A percentile compares a stretch with the other conserved stretches of the same genome.
Evolutionary conservation across 192 early-diverging fungal genomes (phyloP).

Genomic region (Dissophora globulifera): DNA sequence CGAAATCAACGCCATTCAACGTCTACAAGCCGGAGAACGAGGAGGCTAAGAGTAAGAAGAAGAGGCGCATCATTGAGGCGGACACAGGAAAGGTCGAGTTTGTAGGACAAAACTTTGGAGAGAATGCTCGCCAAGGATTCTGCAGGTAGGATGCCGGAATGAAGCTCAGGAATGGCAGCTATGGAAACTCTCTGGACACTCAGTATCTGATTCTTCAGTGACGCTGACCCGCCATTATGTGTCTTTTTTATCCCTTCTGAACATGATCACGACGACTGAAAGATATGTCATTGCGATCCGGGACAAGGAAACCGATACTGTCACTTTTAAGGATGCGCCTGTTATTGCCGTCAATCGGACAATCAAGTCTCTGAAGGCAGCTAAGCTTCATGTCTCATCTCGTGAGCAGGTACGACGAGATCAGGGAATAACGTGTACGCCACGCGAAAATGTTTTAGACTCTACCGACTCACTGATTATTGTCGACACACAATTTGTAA

Average conservation of each 20-base stretch:
- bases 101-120: conserved; percentile 77
- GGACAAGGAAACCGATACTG: conserved; percentile 70
- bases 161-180: too few species aligned
- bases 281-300: conserved; percentile 88
- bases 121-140: conserved; percentile 50
- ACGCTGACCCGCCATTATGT: too few species aligned
- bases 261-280: too few species aligned
- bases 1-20: conserved; percentile 53
- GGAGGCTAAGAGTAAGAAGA: conserved; percentile 44
- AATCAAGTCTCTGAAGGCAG: conserved; percentile 73
- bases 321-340: conserved; percentile 77
- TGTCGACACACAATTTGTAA: too few species aligned
- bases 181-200: too few species aligned
- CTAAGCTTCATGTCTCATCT: conserved; percentile 13
- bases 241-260: background rate
- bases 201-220: too few species aligned
- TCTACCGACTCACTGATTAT: background rate
- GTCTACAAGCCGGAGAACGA: conserved; percentile 48
- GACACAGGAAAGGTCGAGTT: conserved; percentile 82
- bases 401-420: conserved; percentile 32
- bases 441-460: too few species aligned
- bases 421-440: too few species aligned
- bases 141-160: conserved; percentile 54
- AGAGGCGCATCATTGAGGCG: conserved; percentile 65
- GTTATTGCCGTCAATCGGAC: conserved; percentile 72